Evolutionary conservation across 208 protist genomes (phyloP), one percentile per base, ranked within the genome.

Genomic region (Zelonia costaricensis): DNA sequence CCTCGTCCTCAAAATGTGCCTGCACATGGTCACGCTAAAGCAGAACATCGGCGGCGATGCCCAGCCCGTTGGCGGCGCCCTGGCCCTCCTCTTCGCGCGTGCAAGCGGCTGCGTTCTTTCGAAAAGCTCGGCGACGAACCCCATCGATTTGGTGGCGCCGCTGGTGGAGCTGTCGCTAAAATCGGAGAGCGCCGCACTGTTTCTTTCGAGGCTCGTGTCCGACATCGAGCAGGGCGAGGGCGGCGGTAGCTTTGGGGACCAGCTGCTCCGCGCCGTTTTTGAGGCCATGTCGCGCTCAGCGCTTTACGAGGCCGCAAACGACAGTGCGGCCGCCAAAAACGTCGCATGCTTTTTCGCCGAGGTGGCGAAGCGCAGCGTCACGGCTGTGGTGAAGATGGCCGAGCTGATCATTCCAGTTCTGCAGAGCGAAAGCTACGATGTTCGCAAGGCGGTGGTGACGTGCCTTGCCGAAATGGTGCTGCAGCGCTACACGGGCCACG

Each of bases 21-120:
- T 93, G 30, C 82, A 90, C 61, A 91, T 95, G 86, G 87, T 91
- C 54, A 88, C 84, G 15, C 80, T 93, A 63, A 93, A 93, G 68
- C 44, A 78, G 23, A 95, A 95, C 43, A 84, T 93, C 31, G 68
- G 76, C 35, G 75, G 62, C 13, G 85, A 95, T 58, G 82, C 71
- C 20, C 84, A 93, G 58, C 87, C 84, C 13, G 81, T 95, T 62
- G 76, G 72, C 9, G 78, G 86, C 22, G 76, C 78, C 0, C 33
- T 95, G 51, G 74, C 83, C 0, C 65, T 93, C 28, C 75, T 95
- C 12, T 69, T 95, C 31, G 74, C 83, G 2, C 84, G 78, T 49
- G 66, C 88, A 15, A 82, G 49, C 43, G 67, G 48, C 42, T 76
- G 76, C 64, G 71, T 88, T 56, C 62, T 88, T 23, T 38, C 54